Evolutionary conservation across 495 filamentous ascomycete species (phyloP).

Genomic region (Massariosphaeria phaeospora): DNA sequence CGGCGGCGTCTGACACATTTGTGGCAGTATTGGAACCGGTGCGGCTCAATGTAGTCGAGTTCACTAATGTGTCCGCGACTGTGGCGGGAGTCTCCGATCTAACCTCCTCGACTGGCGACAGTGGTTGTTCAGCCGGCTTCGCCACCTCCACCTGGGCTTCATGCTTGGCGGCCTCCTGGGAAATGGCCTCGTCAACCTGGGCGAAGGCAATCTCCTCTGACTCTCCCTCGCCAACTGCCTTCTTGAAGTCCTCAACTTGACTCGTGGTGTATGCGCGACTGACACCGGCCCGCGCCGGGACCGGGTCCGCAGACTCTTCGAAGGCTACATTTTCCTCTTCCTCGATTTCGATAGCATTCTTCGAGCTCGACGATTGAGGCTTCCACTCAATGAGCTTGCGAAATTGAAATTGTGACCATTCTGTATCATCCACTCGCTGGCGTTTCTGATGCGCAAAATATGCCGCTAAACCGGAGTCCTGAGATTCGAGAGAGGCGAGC

Average conservation of each 20-base stretch:
- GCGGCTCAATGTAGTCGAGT: conserved; percentile 27
- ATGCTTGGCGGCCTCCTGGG: conserved; percentile 50
- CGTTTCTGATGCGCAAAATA: conserved; percentile 83
- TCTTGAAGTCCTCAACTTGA: conserved; percentile 55
- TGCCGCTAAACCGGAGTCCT: conserved; percentile 56
- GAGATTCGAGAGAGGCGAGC: conserved; percentile 12
- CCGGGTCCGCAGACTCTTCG: conserved; percentile 45
- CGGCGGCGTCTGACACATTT: conserved; percentile 27
- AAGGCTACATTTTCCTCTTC: conserved; percentile 46
- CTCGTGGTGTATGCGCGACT: conserved; percentile 49
- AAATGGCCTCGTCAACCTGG: conserved; percentile 60
- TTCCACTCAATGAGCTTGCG: conserved; percentile 83
- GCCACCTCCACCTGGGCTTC: conserved; percentile 37
- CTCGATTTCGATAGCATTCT: conserved; percentile 48
- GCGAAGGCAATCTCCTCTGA: conserved; percentile 52
- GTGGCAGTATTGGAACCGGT: conserved; percentile 27
- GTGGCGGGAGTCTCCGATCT: conserved; percentile 23
- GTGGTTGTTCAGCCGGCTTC: conserved; percentile 33
- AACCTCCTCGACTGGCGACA: conserved; percentile 37
- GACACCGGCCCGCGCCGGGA: conserved; percentile 43
- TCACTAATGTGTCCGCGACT: conserved; percentile 21
- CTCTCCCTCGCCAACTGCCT: conserved; percentile 48
- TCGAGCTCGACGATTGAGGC: conserved; percentile 49
- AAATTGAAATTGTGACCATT: conserved; percentile 89
- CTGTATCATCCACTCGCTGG: conserved; percentile 64